Conservation (phyloP, 768 basidiomycete species). For the Candolleomyces eurysporus region DNA sequence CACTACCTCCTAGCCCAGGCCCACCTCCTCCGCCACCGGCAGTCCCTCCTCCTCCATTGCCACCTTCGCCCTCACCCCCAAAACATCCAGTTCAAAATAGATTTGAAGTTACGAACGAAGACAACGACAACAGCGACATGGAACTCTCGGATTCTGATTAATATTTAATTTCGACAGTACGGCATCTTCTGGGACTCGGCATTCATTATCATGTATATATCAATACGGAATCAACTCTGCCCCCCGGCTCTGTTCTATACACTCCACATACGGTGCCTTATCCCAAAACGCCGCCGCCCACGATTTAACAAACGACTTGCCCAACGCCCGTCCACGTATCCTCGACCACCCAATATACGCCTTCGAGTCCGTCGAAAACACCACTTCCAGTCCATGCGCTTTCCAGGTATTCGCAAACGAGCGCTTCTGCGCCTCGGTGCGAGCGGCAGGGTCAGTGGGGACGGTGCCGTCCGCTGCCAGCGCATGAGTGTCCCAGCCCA, state of each 20-base stretch:
- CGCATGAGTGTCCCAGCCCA: too few species aligned
- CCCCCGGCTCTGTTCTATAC: neutral
- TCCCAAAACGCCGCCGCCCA: neutral
- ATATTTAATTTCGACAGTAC: too few species aligned
- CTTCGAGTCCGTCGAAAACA: neutral
- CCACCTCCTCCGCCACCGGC: conserved; percentile 13
- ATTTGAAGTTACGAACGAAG: neutral
- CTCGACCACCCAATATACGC: conserved; percentile 3
- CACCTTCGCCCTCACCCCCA: conserved; percentile 11
- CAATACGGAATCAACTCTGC: too few species aligned
- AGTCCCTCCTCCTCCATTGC: conserved; percentile 9
- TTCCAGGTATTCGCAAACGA: neutral
- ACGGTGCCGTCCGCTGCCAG: neutral
- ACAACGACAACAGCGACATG: neutral
- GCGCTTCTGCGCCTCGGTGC: neutral
- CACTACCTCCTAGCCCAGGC: conserved; percentile 29
- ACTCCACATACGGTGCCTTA: neutral
- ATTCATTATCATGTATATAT: too few species aligned
- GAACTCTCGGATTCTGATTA: neutral
- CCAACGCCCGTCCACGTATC: neutral
- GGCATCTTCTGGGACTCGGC: too few species aligned
- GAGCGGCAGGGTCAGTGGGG: neutral
- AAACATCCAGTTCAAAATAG: conserved; percentile 9
- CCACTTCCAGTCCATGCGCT: neutral
- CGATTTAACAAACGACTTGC: neutral